Base-by-base conservation (phyloP, 768 basidiomycete genomes). In the Cubamyces sp. region DNA sequence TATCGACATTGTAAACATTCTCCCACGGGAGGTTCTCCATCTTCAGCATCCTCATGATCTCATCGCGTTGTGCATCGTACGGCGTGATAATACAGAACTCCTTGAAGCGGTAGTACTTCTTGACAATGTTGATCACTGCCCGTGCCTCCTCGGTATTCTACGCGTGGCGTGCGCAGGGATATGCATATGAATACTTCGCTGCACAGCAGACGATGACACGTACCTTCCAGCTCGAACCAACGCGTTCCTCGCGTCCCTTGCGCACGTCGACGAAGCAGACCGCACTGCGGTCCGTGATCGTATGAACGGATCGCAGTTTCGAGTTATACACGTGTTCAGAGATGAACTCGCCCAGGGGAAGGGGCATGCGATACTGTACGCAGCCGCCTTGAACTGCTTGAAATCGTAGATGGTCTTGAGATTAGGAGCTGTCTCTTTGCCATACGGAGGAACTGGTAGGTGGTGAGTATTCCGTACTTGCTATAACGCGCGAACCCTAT, bases 21-120 rank as follows among this genome's bases (percentile, higher is more conserved):
- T 81, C 76, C 75, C 75, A 79, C 3, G 76, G 77, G 8, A 76
- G 69, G 8, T 73, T 61, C 42, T 68, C 74, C 3, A 42, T 62
- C 49, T 79, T 75, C 26, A 84, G 69, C 6, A 59, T 62, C 21
- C 60, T 67, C 55, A 78, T 73, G 26, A 84, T 79, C 3, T 72
- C 74, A 0, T 78, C 76, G 18, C 84, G 68, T 69, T 85, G 84
- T 0, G 79, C 79, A 61, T 84, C 84, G 59, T 85, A 85, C 0
- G 82, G 83, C 2, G 83, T 84, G 47, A 85, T 82, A 55, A 85
- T 65, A 11, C 79, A 78, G 53, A 81, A 83, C 0, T 80, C 66
- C 26, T 49, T 64, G 21, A 65, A 25, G 25, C 70, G 61, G 61
- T 81, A 82, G 64, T 82, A 82, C 16, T 72, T 67, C 26, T 69